Conservation (phyloP, 768 basidiomycete species). For the Lenzites betulinus region DNA sequence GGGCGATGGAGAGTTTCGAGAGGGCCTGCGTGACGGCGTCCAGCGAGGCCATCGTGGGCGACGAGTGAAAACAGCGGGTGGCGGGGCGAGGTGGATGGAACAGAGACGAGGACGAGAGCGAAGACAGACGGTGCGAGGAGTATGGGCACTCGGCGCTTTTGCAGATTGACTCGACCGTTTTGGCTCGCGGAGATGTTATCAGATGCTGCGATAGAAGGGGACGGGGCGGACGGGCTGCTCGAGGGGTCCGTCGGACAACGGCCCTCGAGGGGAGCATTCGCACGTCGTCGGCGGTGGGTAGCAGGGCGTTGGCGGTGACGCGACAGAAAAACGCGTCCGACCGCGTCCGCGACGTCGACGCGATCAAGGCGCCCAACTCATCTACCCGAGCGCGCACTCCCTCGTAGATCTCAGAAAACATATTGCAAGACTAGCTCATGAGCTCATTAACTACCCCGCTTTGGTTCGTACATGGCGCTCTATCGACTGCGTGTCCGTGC, state of each 20-base stretch:
- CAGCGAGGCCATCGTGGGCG: conserved; percentile 38
- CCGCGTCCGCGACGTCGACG: conserved; percentile 1
- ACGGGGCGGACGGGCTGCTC: conserved; percentile 11
- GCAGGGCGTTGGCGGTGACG: background rate
- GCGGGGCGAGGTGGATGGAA: background rate
- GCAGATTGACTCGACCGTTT: conserved; percentile 28
- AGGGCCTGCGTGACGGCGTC: conserved; percentile 44
- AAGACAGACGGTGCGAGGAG: background rate
- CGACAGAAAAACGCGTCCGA: conserved; percentile 11
- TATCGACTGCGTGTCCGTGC: conserved; percentile 8
- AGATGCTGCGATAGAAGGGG: conserved; percentile 25
- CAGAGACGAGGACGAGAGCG: background rate
- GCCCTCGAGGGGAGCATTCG: conserved; percentile 19
- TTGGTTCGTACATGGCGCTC: conserved; percentile 7
- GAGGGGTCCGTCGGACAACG: conserved; percentile 16
- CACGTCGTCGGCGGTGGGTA: background rate
- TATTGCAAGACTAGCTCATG: background rate
- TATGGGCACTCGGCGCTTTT: conserved; percentile 18
- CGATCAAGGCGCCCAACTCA: conserved; percentile 13
- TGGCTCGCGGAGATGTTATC: conserved; percentile 26
- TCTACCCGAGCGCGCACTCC: conserved; percentile 9
- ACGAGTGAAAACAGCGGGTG: background rate
- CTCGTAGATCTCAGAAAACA: background rate
- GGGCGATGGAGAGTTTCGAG: conserved; percentile 55
- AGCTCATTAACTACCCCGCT: conserved; percentile 9